Evolutionary conservation across 2,329 filamentous ascomycete species (phyloP).

Genomic region (Tolypocladium pustulatum): DNA sequence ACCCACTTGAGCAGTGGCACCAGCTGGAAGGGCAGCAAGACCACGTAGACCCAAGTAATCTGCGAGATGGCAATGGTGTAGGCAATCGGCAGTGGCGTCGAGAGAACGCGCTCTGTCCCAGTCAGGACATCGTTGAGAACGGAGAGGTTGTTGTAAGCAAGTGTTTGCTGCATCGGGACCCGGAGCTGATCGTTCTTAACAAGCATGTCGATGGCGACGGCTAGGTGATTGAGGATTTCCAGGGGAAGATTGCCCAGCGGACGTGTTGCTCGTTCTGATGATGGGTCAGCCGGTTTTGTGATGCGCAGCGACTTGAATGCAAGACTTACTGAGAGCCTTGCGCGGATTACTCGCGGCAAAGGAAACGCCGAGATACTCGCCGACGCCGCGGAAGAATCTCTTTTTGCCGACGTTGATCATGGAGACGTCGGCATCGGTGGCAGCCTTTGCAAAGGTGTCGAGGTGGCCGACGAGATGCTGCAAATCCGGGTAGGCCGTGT

Average conservation of each 20-base stretch:
- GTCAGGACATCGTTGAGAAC: constrained; percentile 62
- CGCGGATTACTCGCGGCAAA: constrained; percentile 71
- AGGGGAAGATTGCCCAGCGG: constrained; percentile 76
- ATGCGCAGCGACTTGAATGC: neutral
- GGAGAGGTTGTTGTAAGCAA: constrained; percentile 49
- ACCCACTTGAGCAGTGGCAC: constrained; percentile 54
- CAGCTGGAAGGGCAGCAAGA: constrained; percentile 75
- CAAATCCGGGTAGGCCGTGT: constrained; percentile 66
- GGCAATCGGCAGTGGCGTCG: constrained; percentile 71
- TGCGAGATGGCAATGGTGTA: constrained; percentile 79
- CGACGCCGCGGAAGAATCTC: constrained; percentile 50
- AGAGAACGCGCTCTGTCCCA: constrained; percentile 67
- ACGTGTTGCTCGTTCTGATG: constrained; percentile 41
- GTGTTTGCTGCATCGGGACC: constrained; percentile 47
- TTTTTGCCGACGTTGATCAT: constrained; percentile 25
- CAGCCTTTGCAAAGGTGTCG: constrained; percentile 59
- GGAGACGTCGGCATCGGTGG: constrained; percentile 28
- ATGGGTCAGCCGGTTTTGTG: neutral
- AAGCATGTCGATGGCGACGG: constrained; percentile 53
- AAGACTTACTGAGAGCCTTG: constrained; percentile 41
- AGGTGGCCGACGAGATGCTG: constrained; percentile 59
- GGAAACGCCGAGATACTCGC: constrained; percentile 65
- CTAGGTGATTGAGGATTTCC: constrained; percentile 67
- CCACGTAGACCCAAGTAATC: constrained; percentile 77
- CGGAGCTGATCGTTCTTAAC: constrained; percentile 44